Evolutionary conservation across 75 land plant genomes (phyloP).

Genomic region (Adiantum capillusveneris): DNA sequence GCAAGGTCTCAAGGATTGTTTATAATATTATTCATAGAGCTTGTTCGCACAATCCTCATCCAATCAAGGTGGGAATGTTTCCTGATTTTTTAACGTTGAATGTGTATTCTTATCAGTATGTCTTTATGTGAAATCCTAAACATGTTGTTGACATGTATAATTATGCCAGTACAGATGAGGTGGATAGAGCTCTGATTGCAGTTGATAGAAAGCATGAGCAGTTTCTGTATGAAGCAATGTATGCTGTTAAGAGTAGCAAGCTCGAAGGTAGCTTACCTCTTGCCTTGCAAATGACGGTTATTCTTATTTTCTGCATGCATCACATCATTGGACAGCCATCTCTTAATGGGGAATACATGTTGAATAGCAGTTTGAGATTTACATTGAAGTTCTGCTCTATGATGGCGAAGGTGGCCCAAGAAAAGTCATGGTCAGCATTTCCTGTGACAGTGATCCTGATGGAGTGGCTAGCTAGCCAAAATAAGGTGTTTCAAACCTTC

Average conservation of each 20-base stretch:
- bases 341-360: conserved; percentile 15
- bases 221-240: conserved; percentile 7
- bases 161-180: conserved; percentile 2
- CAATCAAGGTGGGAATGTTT: conserved; percentile 6
- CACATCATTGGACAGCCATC: conserved; percentile 16
- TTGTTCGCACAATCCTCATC: neutral
- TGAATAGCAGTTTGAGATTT: conserved; percentile 19
- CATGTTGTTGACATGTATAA: too few species aligned
- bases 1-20: neutral
- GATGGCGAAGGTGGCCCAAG: conserved; percentile 41
- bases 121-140: too few species aligned
- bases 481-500: conserved; percentile 17
- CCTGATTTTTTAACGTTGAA: neutral
- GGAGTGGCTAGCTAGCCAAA: conserved; percentile 49
- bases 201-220: conserved; percentile 29
- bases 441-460: conserved; percentile 47
- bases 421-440: conserved; percentile 31
- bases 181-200: conserved; percentile 28
- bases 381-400: conserved; percentile 39
- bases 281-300: conserved; percentile 41
- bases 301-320: conserved; percentile 45
- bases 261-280: conserved; percentile 15
- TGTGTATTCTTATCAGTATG: neutral
- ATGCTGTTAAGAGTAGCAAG: conserved; percentile 3
- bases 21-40: neutral